phyloP scores from a whole-genome alignment of 345 rosid species.

The Arabis hirsuta region DNA sequence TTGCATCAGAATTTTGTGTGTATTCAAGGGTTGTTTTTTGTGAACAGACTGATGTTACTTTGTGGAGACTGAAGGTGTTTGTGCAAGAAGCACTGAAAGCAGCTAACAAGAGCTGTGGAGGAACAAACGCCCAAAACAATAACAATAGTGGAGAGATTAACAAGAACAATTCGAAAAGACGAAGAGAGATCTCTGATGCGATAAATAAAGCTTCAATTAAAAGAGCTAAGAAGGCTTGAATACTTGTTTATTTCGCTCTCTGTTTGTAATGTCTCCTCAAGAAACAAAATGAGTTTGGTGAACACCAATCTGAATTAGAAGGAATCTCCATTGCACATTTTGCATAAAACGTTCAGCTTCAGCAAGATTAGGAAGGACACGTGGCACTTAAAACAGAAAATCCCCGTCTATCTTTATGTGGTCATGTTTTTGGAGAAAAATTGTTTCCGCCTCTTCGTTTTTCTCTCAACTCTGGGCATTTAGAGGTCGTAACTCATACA shows the following conservation, averaged over 20 bases:
- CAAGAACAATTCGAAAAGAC: constrained; percentile 53
- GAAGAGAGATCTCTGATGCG: constrained; percentile 57
- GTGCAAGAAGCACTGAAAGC: constrained; percentile 66
- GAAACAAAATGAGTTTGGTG: constrained; percentile 32
- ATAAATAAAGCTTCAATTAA: constrained; percentile 56
- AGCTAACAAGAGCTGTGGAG: constrained; percentile 48
- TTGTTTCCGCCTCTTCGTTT: no score
- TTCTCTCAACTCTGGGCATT: no score
- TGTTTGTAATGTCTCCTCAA: not conserved
- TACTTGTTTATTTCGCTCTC: not conserved
- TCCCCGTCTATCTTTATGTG: no score
- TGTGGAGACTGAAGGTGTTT: constrained; percentile 79
- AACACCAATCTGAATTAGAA: constrained; percentile 18
- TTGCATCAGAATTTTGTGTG: not conserved
- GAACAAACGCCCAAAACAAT: constrained; percentile 48
- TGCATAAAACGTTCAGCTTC: no score
- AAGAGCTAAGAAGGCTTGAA: constrained; percentile 51
- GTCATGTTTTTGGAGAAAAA: no score
- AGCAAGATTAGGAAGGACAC: no score
- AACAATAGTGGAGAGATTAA: constrained; percentile 43
- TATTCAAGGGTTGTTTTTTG: not conserved
- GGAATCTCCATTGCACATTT: no score
- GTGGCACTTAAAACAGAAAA: no score
- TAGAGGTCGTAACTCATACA: no score
- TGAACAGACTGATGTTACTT: constrained; percentile 60